Conservation (phyloP, 192 early-diverging fungal species). For the Martensiomyces pterosporus region DNA sequence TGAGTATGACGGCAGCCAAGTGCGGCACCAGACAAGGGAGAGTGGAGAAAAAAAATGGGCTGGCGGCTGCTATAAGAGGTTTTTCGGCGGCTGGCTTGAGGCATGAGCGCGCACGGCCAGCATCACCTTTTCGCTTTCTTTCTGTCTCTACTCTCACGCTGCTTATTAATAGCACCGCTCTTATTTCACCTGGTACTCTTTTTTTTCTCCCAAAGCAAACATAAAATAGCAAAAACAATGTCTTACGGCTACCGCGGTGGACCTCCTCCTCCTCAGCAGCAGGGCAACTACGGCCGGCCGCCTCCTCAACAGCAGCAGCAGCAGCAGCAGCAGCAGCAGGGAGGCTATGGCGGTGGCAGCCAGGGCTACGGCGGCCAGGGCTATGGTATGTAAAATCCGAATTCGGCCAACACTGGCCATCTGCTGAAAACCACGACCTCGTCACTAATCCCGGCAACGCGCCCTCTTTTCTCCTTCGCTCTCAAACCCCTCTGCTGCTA, state of each 20-base stretch:
- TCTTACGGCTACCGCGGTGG: constrained; percentile 29
- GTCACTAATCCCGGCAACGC: too few relatives aligned
- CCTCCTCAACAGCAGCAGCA: constrained; percentile 3
- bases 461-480: too few relatives aligned
- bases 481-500: too few relatives aligned
- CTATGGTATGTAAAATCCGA: neutral
- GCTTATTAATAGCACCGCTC: neutral
- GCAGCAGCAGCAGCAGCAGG: neutral
- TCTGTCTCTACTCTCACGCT: constrained; percentile 1
- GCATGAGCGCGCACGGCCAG: too few relatives aligned
- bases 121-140: constrained; percentile 7
- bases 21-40: too few relatives aligned
- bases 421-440: too few relatives aligned
- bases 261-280: constrained; percentile 6
- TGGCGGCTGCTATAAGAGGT: too few relatives aligned
- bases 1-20: too few relatives aligned
- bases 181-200: constrained; percentile 7
- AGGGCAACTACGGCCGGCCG: constrained; percentile 2
- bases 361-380: neutral
- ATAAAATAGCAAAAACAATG: constrained; percentile 10
- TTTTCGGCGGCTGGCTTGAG: too few relatives aligned
- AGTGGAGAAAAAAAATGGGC: too few relatives aligned
- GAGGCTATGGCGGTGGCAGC: constrained; percentile 4
- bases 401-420: neutral
- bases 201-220: neutral